Conservation (phyloP, 345 rosid genomes). For the Salix purpurea region DNA sequence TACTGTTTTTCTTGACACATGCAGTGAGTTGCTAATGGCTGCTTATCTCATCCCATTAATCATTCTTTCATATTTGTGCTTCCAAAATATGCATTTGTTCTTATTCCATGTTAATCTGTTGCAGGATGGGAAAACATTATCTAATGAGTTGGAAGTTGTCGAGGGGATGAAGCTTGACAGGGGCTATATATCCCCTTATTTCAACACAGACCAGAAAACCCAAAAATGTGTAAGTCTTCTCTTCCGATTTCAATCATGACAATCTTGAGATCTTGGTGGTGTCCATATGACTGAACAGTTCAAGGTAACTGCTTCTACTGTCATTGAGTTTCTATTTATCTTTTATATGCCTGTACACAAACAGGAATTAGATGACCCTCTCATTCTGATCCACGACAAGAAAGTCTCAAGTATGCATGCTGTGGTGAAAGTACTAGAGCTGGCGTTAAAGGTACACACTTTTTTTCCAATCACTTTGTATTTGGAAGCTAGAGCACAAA, state of each 20-base stretch:
- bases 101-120: slow-evolving; percentile 6
- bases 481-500: neutral
- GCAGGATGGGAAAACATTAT: slow-evolving; percentile 93
- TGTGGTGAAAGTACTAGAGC: slow-evolving; percentile 80
- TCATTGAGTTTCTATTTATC: neutral
- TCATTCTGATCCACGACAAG: slow-evolving; percentile 91
- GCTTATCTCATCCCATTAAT: neutral
- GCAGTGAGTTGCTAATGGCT: neutral
- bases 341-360: neutral
- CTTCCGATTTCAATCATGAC: neutral
- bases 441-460: slow-evolving; percentile 80
- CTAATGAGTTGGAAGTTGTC: slow-evolving; percentile 89
- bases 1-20: neutral
- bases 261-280: neutral
- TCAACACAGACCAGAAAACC: slow-evolving; percentile 77
- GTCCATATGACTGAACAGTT: neutral
- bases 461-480: neutral
- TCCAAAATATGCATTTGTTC: neutral
- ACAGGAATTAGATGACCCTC: slow-evolving; percentile 97
- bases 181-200: slow-evolving; percentile 94
- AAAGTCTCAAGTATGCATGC: slow-evolving; percentile 76
- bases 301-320: neutral
- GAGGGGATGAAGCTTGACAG: slow-evolving; percentile 99
- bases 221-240: slow-evolving; percentile 80
- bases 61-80: neutral